Base-by-base conservation (phyloP, 2,329 filamentous ascomycete genomes). In the Chaetothyriales sp. region DNA sequence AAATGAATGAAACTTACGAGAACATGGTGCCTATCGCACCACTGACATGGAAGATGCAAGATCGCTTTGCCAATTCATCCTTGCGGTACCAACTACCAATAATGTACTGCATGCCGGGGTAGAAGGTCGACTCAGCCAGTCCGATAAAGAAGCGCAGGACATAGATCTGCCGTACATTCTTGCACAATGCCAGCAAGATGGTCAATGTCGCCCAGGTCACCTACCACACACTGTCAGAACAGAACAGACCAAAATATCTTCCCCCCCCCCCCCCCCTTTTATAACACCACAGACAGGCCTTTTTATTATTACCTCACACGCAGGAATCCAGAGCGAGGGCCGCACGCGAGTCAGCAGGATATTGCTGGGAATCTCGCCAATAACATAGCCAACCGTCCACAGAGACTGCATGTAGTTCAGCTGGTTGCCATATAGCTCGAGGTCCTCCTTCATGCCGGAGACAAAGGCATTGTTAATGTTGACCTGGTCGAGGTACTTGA, bases 361-460 rank as follows among this genome's bases (percentile, higher is more conserved):
- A 51, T 77, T 76, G 45, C 66, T 71, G 1, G 73, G 73, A 10
- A 76, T 67, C 50, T 75, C 65, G 2, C 71, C 72, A 47, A 81
- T 66, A 0, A 78, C 73, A 55, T 82, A 82, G 7, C 79, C 79
- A 0, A 77, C 70, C 0, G 75, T 80, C 69, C 78, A 82, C 25
- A 70, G 72, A 0, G 76, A 79, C 78, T 78, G 74, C 0, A 78
- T 63, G 46, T 75, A 67, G n/a, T 78, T 73, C 5, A 78, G 68
- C 53, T 77, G 68, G 60, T 77, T 77, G 44, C 73, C 73, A 4
- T 72, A 51, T 49, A 78, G 72, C 0, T 66, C 64, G 1, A 78
- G 61, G 10, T 76, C 73, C 49, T 77, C 73, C 46, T 74, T 73
- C 39, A 78, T 63, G 0, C 75, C 75, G 0, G 72, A 71, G 15